phyloP scores from a whole-genome alignment of 75 land plant species.

The Selaginella tamariscina region DNA sequence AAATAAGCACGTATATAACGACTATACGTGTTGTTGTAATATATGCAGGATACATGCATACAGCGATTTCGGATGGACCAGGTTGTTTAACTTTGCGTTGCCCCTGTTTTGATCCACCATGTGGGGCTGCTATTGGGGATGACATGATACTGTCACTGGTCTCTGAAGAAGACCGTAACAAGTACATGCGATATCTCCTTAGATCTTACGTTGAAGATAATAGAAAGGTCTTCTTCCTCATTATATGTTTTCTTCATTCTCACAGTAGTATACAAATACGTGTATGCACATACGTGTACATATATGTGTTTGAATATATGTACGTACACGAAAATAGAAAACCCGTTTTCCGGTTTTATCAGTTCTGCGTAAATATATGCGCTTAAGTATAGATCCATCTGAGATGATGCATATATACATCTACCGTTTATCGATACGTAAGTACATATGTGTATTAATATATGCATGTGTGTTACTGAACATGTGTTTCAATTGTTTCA shows the following conservation, averaged over 20 bases:
- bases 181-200: constrained; percentile 66
- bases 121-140: constrained; percentile 81
- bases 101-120: constrained; percentile 89
- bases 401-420: too few species aligned
- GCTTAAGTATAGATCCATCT: too few species aligned
- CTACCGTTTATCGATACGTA: too few species aligned
- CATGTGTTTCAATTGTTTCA: not conserved
- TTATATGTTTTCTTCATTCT: not conserved
- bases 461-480: too few species aligned
- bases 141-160: constrained; percentile 61
- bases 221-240: constrained; percentile 35
- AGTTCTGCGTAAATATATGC: too few species aligned
- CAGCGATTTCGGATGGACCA: constrained; percentile 87
- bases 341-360: not conserved
- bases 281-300: too few species aligned
- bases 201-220: constrained; percentile 94
- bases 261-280: not conserved
- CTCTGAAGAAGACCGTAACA: constrained; percentile 57
- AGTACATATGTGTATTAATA: too few species aligned
- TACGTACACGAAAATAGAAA: not conserved
- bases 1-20: constrained; percentile 9
- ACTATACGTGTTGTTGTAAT: constrained; percentile 13
- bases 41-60: constrained; percentile 65
- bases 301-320: too few species aligned
- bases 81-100: constrained; percentile 85